Percentiles rank a stretch among this genome's conserved stretches.
phyloP scores from a whole-genome alignment of 495 filamentous ascomycete species.

The Pseudomonodictys pantanalensis region DNA sequence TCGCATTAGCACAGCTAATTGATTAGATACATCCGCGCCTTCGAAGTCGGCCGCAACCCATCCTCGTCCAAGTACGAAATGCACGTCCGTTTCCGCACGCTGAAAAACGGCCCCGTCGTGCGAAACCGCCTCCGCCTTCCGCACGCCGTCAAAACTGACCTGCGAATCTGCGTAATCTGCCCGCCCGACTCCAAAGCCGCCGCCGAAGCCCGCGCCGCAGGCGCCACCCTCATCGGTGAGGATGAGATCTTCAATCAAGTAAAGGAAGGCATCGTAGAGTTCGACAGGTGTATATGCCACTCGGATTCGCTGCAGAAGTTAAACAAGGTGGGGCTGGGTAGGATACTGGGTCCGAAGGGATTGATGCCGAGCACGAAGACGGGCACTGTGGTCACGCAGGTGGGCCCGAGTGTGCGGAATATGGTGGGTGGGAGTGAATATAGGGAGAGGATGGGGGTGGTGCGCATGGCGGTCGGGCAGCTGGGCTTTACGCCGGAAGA shows the following conservation, averaged over 20 bases:
- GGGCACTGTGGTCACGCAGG: conserved; percentile 81
- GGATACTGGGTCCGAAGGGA: conserved; percentile 80
- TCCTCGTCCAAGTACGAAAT: conserved; percentile 80
- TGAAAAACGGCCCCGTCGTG: conserved; percentile 78
- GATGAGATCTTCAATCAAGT: conserved; percentile 79
- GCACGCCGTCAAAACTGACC: conserved; percentile 79
- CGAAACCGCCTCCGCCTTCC: conserved; percentile 85
- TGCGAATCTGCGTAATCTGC: conserved; percentile 83
- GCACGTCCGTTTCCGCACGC: conserved; percentile 70
- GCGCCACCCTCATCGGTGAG: conserved; percentile 79
- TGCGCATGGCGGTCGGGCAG: conserved; percentile 86
- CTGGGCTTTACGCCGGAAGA: conserved; percentile 84
- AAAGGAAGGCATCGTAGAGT: conserved; percentile 70
- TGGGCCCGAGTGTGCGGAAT: conserved; percentile 65
- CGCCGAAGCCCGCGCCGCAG: conserved; percentile 66
- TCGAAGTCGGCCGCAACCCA: conserved; percentile 81
- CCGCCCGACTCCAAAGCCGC: conserved; percentile 68
- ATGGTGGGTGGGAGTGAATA: conserved; percentile 83
- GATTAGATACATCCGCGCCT: conserved; percentile 78
- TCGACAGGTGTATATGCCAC: conserved; percentile 88
- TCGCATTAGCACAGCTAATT: background rate
- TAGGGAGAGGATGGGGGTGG: conserved; percentile 77
- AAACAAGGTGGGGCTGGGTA: conserved; percentile 72
- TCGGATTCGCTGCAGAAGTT: conserved; percentile 67
- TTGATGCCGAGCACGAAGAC: conserved; percentile 88